These are phyloP conservation scores for Porphyrellus cyaneotinctus DNA, from an alignment of 768 basidiomycete species.

Conservation along the genomic window DNA sequence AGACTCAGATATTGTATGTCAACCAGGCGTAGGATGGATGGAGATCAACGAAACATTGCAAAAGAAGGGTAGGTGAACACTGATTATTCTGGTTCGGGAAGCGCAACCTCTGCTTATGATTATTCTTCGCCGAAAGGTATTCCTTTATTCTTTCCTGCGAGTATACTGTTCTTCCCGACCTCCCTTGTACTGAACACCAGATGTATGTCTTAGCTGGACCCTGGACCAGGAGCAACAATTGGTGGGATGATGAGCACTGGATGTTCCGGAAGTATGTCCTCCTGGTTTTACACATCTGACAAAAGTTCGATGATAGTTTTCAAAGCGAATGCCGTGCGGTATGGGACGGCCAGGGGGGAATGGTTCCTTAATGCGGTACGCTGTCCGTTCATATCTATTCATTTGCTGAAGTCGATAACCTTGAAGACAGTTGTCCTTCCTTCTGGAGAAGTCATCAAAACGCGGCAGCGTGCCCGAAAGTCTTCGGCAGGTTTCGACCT, in stretches of 20 bases:
- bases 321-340: conserved; percentile 74
- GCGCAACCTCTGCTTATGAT: not conserved
- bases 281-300: not conserved
- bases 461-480: conserved; percentile 72
- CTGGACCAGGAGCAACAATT: conserved; percentile 75
- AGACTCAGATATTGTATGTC: conserved; percentile 71
- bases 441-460: conserved; percentile 87
- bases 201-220: conserved; percentile 52
- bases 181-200: not conserved
- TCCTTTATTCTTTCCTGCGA: conserved; percentile 79
- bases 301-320: conserved; percentile 15
- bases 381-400: not conserved
- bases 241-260: conserved; percentile 87
- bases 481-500: conserved; percentile 85
- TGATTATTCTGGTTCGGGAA: not conserved
- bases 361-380: conserved; percentile 85
- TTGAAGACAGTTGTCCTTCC: conserved; percentile 83
- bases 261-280: conserved; percentile 69
- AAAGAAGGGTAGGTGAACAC: conserved; percentile 44
- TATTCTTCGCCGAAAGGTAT: conserved; percentile 44
- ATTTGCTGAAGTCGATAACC: not conserved
- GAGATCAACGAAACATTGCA: conserved; percentile 65
- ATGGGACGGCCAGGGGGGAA: conserved; percentile 85
- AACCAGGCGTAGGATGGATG: conserved; percentile 69
- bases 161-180: conserved; percentile 6